Evolutionary conservation across 1,284 basidiomycete genomes (phyloP).

Genomic region (Leccinum pallidistipes): DNA sequence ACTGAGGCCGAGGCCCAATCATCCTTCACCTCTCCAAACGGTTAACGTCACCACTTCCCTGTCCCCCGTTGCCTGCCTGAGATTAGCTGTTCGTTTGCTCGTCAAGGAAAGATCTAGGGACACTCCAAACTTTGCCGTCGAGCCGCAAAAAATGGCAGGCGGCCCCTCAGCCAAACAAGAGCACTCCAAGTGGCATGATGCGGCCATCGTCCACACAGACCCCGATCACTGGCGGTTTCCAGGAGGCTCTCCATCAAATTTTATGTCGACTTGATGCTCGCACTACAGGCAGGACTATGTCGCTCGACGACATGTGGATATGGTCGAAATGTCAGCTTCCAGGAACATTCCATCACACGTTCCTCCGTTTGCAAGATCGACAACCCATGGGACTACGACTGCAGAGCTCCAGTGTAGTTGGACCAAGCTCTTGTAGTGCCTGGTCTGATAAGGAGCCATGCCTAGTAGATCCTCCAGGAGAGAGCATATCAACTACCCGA

Average conservation of each 20-base stretch:
- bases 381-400: background rate
- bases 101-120: constrained; percentile 9
- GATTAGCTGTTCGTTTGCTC: constrained; percentile 12
- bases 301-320: background rate
- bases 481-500: background rate
- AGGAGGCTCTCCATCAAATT: constrained; percentile 3
- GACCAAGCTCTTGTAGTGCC: background rate
- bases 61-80: constrained; percentile 4
- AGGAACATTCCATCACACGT: background rate
- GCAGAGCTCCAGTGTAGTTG: background rate
- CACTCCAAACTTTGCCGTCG: background rate
- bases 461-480: background rate
- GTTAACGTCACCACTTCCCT: constrained; percentile 17
- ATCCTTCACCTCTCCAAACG: background rate
- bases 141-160: background rate
- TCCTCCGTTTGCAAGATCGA: background rate
- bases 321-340: background rate
- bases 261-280: background rate
- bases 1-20: background rate
- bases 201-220: background rate
- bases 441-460: background rate
- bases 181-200: background rate
- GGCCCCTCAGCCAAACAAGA: background rate
- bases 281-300: background rate
- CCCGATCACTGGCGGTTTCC: constrained; percentile 11